A percentile compares a stretch with the other conserved stretches of the same genome.
Conservation (phyloP, 768 basidiomycete genomes). For the Kwoniella sp. region DNA sequence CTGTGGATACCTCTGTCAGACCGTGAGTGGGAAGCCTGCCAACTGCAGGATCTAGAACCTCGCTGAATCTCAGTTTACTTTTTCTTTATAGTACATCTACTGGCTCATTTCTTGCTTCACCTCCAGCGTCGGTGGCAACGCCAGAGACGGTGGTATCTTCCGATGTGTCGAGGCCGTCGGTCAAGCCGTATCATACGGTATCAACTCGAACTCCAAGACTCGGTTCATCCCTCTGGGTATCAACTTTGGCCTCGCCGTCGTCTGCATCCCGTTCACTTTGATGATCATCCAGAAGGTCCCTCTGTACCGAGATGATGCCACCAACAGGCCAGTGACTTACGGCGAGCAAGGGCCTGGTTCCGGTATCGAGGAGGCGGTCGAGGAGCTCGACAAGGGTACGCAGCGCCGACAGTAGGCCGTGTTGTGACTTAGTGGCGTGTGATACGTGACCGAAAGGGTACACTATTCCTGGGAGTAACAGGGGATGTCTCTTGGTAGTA, state of each 20-base stretch:
- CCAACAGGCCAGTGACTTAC: constrained; percentile 2
- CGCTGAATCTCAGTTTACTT: constrained; percentile 2
- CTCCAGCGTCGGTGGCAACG: constrained; percentile 9
- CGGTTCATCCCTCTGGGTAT: constrained; percentile 1
- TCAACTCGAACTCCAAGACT: constrained; percentile 24
- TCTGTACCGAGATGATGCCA: constrained; percentile 5
- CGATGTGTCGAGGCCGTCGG: constrained; percentile 28
- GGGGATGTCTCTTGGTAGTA: no score
- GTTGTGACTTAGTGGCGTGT: no score
- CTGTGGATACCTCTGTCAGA: constrained; percentile 26
- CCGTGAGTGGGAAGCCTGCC: constrained; percentile 12
- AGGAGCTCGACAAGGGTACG: no score
- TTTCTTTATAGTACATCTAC: constrained; percentile 24
- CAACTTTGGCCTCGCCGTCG: constrained; percentile 8
- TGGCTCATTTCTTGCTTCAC: constrained; percentile 16
- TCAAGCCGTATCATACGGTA: constrained; percentile 31
- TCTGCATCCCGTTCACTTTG: constrained; percentile 7
- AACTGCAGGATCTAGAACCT: background rate
- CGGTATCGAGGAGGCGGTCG: no score
- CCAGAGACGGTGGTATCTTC: constrained; percentile 29
- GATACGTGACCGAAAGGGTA: no score
- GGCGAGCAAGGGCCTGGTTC: background rate
- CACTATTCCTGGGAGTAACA: no score
- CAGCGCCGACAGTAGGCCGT: no score
- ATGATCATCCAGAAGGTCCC: constrained; percentile 11